Percentiles rank a stretch among this genome's conserved stretches.
Evolutionary conservation across 2,329 filamentous ascomycete genomes (phyloP).

Genomic region (Trichoderma sp.): DNA sequence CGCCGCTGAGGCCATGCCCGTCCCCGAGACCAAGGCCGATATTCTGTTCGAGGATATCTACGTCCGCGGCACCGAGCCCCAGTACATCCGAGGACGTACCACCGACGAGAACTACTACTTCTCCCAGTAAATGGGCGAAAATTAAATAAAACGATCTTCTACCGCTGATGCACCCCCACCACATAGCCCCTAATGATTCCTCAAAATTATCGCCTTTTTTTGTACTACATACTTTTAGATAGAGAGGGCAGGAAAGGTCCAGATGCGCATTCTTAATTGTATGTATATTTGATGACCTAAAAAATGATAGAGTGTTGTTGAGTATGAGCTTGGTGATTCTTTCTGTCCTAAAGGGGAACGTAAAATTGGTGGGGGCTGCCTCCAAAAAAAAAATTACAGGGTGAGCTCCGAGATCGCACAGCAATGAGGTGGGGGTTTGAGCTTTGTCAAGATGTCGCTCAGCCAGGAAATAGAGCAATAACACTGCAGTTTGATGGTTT

Average conservation of each 20-base stretch:
- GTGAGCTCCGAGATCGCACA: constrained; percentile 20
- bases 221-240: constrained; percentile 35
- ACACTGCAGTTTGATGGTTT: neutral
- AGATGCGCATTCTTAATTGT: constrained; percentile 27
- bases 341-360: neutral
- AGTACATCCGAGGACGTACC: constrained; percentile 84
- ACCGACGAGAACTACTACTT: constrained; percentile 96
- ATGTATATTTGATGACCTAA: constrained; percentile 21
- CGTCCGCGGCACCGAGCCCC: constrained; percentile 82
- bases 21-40: constrained; percentile 75
- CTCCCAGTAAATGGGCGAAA: constrained; percentile 50
- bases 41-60: constrained; percentile 98
- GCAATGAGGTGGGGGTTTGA: neutral
- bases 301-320: neutral
- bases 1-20: constrained; percentile 83
- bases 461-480: neutral
- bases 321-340: neutral
- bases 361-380: neutral
- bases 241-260: constrained; percentile 34
- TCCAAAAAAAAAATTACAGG: neutral
- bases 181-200: constrained; percentile 39
- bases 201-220: constrained; percentile 37
- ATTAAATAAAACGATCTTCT: neutral
- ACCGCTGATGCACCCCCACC: constrained; percentile 27
- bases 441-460: neutral